Conservation (phyloP, 805 yeast species). For the Jamesozyma hellenica region DNA sequence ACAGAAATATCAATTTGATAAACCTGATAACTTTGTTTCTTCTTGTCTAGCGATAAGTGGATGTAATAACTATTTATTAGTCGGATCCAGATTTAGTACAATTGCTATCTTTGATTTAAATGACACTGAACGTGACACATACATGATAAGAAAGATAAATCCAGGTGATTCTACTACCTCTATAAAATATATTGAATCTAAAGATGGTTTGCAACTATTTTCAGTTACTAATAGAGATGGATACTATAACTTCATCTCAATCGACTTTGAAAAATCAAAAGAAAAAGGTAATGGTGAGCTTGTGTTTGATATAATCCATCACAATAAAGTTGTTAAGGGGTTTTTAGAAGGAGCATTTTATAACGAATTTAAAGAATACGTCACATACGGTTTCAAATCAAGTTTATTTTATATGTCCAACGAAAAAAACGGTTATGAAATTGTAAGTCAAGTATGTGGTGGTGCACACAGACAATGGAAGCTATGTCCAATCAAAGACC, state of each 20-base stretch:
- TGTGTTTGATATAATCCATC: constrained; percentile 30
- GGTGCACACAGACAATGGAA: constrained; percentile 88
- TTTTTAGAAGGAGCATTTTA: constrained; percentile 67
- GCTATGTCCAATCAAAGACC: constrained; percentile 25
- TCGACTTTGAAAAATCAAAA: constrained; percentile 15
- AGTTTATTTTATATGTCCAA: constrained; percentile 72
- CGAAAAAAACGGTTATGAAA: constrained; percentile 63
- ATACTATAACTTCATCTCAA: constrained; percentile 36
- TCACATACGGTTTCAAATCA: constrained; percentile 76
- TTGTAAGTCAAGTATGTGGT: constrained; percentile 68
- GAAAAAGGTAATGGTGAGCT: neutral
- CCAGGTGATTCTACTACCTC: constrained; percentile 64
- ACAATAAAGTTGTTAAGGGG: constrained; percentile 63
- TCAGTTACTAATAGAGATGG: constrained; percentile 60
- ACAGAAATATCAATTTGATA: constrained; percentile 22
- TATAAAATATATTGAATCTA: constrained; percentile 32
- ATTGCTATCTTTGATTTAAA: constrained; percentile 43
- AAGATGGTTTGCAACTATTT: constrained; percentile 21
- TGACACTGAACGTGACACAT: constrained; percentile 13
- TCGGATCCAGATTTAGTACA: constrained; percentile 69
- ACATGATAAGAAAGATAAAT: constrained; percentile 37
- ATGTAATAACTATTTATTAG: constrained; percentile 36
- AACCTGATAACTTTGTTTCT: constrained; percentile 44
- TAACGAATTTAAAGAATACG: constrained; percentile 35
- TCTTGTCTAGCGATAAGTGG: constrained; percentile 45